Evolutionary conservation across 257 asterid genomes (phyloP).

Genomic region (Solanum peruvianum): DNA sequence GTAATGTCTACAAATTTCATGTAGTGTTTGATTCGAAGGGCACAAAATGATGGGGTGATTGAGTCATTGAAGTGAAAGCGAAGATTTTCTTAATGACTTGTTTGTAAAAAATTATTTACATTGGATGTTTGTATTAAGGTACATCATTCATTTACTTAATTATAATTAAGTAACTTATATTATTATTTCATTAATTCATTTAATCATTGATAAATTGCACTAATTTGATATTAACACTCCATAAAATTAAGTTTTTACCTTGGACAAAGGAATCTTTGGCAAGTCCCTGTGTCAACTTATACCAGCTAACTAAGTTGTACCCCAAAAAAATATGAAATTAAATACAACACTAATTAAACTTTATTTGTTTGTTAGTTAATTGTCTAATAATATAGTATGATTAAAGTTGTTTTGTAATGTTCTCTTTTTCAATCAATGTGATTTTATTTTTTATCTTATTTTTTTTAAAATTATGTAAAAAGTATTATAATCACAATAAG

Average conservation of each 20-base stretch:
- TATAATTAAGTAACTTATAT: neutral
- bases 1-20: neutral
- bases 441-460: too few relatives aligned
- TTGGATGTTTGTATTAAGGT: neutral
- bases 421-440: too few relatives aligned
- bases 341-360: neutral
- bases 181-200: neutral
- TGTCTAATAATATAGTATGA: neutral
- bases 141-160: neutral
- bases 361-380: neutral
- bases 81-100: neutral
- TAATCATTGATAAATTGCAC: neutral
- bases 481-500: too few relatives aligned
- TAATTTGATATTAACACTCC: too few relatives aligned
- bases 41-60: neutral
- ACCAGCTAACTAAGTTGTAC: neutral
- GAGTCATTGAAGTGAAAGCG: neutral
- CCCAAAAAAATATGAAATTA: neutral
- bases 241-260: neutral
- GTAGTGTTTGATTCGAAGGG: neutral
- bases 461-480: too few relatives aligned
- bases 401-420: too few relatives aligned
- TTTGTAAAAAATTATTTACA: neutral
- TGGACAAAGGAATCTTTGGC: neutral
- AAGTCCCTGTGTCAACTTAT: neutral